Base-by-base conservation (phyloP, 805 yeast species). In the Kluyveromyces dobzhanskii region DNA sequence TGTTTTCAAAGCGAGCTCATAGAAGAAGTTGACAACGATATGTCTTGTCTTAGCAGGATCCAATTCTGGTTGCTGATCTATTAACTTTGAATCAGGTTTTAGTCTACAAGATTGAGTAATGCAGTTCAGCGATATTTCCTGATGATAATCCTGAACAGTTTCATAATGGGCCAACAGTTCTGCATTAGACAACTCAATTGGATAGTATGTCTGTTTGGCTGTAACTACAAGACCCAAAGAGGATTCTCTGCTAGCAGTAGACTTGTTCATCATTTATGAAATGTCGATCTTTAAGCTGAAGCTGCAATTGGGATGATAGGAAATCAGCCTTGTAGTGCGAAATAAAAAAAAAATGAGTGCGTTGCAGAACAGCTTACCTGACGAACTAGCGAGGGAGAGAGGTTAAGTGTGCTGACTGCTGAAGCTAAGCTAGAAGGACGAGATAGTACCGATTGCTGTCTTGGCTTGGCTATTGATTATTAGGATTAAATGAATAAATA, bases 11-110 rank as follows among this genome's bases (percentile, higher is more conserved):
- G 84, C 52, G 69, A 75, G 65, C 70, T 87, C 92, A 47, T 85
- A 71, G 17, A 87, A 63, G 53, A 87, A 90, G 51, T 86, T 94
- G 30, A 90, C 73, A 37, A 88, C 68, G 47, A 78, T 77, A 27
- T 76, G 75, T 50, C 98, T 73, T 4, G 62, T 56, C 64, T 84
- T 75, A 30, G 69, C 66, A 64, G 85, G 76, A 38, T 78, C 75
- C 43, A 90, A 67, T 54, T 87, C 94, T 9, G 97, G 97, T 62
- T 90, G 98, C 47, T 84, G 81, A 42, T 76, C 79, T 50, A 87
- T 83, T 61, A 86, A 68, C 57, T 74, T 59, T 43, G 78, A 53
- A 56, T 75, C 70, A 11, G 90, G 83, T 42, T 65, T 69, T 48
- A 64, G 58, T 24, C 49, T 50, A 26, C 62, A 57, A 29, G 61